phyloP scores from a whole-genome alignment of 345 rosid genomes.

The Melaleuca alternifolia region DNA sequence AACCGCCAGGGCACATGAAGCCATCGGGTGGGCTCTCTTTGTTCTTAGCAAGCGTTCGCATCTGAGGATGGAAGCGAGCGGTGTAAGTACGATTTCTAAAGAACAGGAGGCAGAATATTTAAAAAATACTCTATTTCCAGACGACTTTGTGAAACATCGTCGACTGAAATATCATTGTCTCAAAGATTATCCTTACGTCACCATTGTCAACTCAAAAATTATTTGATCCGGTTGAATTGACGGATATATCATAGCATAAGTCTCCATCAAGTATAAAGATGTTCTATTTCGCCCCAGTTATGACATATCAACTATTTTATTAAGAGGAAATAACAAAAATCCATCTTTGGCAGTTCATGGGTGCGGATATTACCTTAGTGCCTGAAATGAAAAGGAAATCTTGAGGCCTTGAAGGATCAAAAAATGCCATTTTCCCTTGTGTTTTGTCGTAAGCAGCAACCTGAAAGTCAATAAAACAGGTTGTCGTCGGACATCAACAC shows the following conservation, averaged over 20 bases:
- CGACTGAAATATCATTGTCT: neutral
- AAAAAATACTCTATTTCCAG: neutral
- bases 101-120: too few relatives aligned
- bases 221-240: neutral
- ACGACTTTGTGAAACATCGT: neutral
- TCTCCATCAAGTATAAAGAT: neutral
- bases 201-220: neutral
- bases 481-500: neutral
- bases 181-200: neutral
- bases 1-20: slow-evolving; percentile 96
- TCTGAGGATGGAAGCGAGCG: slow-evolving; percentile 27
- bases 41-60: slow-evolving; percentile 89
- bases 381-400: slow-evolving; percentile 95
- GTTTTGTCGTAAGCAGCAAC: slow-evolving; percentile 96
- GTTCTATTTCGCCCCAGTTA: neutral
- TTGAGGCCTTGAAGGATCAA: slow-evolving; percentile 81
- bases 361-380: slow-evolving; percentile 54
- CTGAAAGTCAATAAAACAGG: slow-evolving; percentile 17
- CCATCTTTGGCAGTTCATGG: neutral
- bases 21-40: slow-evolving; percentile 92
- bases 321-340: neutral
- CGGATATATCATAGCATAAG: neutral
- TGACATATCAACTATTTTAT: neutral
- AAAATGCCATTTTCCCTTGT: slow-evolving; percentile 97
- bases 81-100: neutral